Percentiles rank a stretch among this genome's conserved stretches.
These are phyloP conservation scores for Globisporangium viniferum DNA, from an alignment of 352 stramenopile genomes.

Conservation along the genomic window DNA sequence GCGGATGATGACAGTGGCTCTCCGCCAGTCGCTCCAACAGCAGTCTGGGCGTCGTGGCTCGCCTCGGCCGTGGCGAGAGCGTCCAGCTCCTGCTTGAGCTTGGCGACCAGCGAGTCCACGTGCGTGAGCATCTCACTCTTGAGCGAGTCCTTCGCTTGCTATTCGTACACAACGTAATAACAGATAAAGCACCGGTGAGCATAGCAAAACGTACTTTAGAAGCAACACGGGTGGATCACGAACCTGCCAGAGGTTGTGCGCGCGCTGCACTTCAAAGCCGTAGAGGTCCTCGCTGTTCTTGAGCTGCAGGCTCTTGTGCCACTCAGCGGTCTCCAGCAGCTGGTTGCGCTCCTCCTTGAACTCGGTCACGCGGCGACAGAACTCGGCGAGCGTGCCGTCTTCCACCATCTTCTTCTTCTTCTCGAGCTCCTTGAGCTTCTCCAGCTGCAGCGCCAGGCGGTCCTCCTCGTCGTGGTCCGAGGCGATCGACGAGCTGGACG, in stretches of 20 bases:
- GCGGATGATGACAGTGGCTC: background rate
- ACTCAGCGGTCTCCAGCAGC: constrained; percentile 66
- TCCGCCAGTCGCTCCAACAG: background rate
- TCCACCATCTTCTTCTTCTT: constrained; percentile 85
- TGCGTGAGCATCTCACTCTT: constrained; percentile 52
- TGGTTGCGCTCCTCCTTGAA: constrained; percentile 82
- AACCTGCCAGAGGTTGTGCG: constrained; percentile 56
- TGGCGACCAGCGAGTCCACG: constrained; percentile 41
- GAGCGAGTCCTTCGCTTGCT: constrained; percentile 53
- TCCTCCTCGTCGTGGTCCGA: constrained; percentile 46
- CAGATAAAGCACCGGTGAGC: background rate
- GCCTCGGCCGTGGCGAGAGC: constrained; percentile 27
- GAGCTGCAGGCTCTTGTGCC: constrained; percentile 83
- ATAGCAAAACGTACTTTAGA: background rate
- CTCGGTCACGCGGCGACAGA: constrained; percentile 74
- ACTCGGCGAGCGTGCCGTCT: constrained; percentile 77
- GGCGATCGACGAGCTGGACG: constrained; percentile 46
- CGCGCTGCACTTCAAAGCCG: constrained; percentile 72
- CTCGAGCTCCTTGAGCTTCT: constrained; percentile 72
- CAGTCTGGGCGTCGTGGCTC: constrained; percentile 11
- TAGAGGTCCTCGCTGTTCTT: constrained; percentile 80
- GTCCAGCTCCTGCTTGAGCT: constrained; percentile 49
- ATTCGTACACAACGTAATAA: background rate
- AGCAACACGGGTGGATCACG: no score
- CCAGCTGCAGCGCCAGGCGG: constrained; percentile 29